These are phyloP conservation scores for Pseudoneurospora amorphoporcata DNA, from an alignment of 495 filamentous ascomycete genomes.

Conservation along the genomic window DNA sequence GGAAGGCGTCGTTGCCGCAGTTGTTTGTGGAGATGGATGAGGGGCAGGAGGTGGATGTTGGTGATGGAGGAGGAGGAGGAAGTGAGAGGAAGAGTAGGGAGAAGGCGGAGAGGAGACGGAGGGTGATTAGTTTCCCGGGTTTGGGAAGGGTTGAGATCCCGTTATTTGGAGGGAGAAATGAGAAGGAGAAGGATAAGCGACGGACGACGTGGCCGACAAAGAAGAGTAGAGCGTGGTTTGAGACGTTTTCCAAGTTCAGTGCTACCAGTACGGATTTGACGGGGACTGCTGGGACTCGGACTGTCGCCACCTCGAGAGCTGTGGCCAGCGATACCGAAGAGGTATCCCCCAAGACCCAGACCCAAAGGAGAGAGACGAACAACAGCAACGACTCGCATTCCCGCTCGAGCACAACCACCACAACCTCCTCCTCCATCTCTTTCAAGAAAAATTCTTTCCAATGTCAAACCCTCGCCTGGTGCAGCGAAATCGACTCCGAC, in stretches of 20 bases:
- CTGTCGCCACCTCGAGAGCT: background rate
- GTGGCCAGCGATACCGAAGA: background rate
- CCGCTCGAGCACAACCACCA: background rate
- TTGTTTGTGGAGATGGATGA: background rate
- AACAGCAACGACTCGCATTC: background rate
- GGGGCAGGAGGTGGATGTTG: background rate
- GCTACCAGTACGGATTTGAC: slow-evolving; percentile 3
- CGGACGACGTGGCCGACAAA: slow-evolving; percentile 22
- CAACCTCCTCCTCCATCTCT: slow-evolving; percentile 6
- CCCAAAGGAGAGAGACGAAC: background rate
- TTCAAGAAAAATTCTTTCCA: slow-evolving; percentile 20
- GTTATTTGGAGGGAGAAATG: background rate
- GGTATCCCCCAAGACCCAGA: background rate
- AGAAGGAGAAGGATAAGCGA: background rate
- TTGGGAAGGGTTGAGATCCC: background rate
- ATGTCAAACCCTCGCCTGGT: slow-evolving; percentile 25
- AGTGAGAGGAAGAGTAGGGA: background rate
- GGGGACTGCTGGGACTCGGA: background rate
- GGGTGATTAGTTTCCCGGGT: background rate
- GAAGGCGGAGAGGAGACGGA: background rate
- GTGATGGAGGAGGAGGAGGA: background rate
- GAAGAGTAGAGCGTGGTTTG: slow-evolving; percentile 21
- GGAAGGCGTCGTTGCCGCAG: background rate
- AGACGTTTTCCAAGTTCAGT: slow-evolving; percentile 22
- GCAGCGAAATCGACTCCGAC: slow-evolving; percentile 19